phyloP scores from a whole-genome alignment of 2,329 filamentous ascomycete genomes.

The Diaporthe citri region DNA sequence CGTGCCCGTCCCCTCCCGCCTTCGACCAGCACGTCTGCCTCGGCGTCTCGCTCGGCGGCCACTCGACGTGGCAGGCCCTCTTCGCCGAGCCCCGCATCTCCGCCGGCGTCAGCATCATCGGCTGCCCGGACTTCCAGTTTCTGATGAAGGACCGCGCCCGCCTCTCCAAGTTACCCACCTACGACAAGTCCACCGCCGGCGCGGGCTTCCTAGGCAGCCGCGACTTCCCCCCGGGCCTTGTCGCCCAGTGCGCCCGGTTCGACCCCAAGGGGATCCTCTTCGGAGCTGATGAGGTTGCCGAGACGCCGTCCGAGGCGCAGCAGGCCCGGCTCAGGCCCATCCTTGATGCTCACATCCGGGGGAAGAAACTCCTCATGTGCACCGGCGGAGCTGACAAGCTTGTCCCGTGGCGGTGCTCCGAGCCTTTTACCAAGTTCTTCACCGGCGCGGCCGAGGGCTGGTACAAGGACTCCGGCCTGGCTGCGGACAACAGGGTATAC shows the following conservation, averaged over 20 bases:
- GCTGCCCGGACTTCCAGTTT: slow-evolving; percentile 86
- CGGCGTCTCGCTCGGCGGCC: slow-evolving; percentile 88
- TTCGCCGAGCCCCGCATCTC: slow-evolving; percentile 83
- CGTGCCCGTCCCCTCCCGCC: slow-evolving; percentile 49
- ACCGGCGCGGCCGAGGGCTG: slow-evolving; percentile 65
- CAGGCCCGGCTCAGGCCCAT: slow-evolving; percentile 59
- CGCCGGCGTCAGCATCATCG: slow-evolving; percentile 85
- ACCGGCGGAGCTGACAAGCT: slow-evolving; percentile 78
- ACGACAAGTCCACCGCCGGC: slow-evolving; percentile 67
- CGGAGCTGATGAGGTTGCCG: slow-evolving; percentile 56
- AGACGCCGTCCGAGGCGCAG: slow-evolving; percentile 51
- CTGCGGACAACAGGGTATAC: slow-evolving; percentile 76
- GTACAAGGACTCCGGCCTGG: slow-evolving; percentile 67
- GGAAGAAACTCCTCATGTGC: slow-evolving; percentile 75
- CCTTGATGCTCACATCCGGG: slow-evolving; percentile 63
- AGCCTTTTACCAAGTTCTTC: slow-evolving; percentile 73
- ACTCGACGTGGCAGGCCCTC: slow-evolving; percentile 86
- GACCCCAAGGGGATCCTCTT: slow-evolving; percentile 86
- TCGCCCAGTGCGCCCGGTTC: slow-evolving; percentile 71
- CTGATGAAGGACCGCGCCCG: slow-evolving; percentile 84
- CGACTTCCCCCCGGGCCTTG: slow-evolving; percentile 80
- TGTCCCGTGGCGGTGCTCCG: slow-evolving; percentile 74
- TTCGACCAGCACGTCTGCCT: slow-evolving; percentile 79
- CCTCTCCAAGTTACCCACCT: slow-evolving; percentile 74
- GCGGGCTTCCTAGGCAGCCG: slow-evolving; percentile 78